Percentiles rank a stretch among this genome's conserved stretches.
These are phyloP conservation scores for Magnusiomyces starmeri DNA, from an alignment of 1,139 yeast species.

Conservation along the genomic window DNA sequence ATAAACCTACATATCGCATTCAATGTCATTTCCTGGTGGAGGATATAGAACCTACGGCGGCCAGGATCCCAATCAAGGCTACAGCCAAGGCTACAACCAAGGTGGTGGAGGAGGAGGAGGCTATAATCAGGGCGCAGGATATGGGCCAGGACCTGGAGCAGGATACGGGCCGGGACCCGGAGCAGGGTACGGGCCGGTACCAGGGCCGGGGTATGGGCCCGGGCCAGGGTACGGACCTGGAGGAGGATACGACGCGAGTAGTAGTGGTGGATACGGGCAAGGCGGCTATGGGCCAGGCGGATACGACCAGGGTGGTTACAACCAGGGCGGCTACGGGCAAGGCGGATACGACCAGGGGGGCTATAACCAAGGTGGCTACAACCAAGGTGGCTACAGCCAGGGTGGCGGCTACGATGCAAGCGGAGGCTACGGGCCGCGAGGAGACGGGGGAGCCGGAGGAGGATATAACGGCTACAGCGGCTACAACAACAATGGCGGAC, in stretches of 20 bases:
- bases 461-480: background rate
- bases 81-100: background rate
- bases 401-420: conserved; percentile 1
- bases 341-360: background rate
- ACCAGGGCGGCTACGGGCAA: background rate
- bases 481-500: conserved; percentile 1
- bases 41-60: conserved; percentile 26
- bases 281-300: conserved; percentile 1
- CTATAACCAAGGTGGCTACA: conserved; percentile 2
- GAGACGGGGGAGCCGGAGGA: background rate
- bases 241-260: background rate
- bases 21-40: conserved; percentile 29
- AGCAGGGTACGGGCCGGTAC: conserved; percentile 2
- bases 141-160: background rate
- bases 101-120: background rate
- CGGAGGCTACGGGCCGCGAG: conserved; percentile 3
- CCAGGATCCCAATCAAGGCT: conserved; percentile 7
- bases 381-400: background rate
- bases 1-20: no score
- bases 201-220: background rate
- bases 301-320: background rate
- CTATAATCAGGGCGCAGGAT: background rate
- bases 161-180: background rate
- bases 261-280: background rate
- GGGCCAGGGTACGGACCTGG: background rate